Conservation (phyloP, 441 rosid genomes). For the Omphalea diandra region DNA sequence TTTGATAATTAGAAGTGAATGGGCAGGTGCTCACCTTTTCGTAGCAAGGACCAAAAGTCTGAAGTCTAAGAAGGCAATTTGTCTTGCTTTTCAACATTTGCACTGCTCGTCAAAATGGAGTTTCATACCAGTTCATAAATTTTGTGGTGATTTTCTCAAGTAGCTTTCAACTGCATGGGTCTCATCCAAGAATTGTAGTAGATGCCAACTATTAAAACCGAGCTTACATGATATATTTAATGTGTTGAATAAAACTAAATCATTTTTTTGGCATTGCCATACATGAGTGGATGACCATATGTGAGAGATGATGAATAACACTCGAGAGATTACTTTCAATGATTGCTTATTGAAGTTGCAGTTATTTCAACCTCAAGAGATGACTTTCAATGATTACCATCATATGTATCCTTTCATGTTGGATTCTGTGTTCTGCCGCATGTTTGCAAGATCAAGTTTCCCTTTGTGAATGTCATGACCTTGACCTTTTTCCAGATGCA, state of each 20-base stretch:
- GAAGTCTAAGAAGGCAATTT: conserved; percentile 18
- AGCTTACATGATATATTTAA: conserved; percentile 18
- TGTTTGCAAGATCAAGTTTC: no score
- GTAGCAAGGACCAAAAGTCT: conserved; percentile 13
- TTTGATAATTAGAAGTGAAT: conserved; percentile 14
- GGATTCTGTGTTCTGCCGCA: no score
- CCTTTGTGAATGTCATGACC: no score
- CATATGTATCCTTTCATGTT: no score
- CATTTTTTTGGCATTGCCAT: conserved; percentile 9
- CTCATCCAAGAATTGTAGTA: conserved; percentile 7
- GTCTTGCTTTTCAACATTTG: conserved; percentile 5
- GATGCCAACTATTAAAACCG: conserved; percentile 9
- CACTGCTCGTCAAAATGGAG: conserved; percentile 4
- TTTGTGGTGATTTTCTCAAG: conserved; percentile 9
- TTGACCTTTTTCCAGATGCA: not conserved
- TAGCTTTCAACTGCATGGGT: conserved; percentile 13
- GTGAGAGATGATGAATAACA: conserved; percentile 8
- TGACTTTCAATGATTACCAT: not conserved
- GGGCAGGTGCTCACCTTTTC: conserved; percentile 3
- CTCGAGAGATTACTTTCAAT: not conserved
- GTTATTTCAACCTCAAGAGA: not conserved
- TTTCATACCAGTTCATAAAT: conserved; percentile 4
- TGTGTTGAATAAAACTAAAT: not conserved
- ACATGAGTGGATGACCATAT: not conserved
- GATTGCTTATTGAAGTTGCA: conserved; percentile 10